Evolutionary conservation across 2,329 filamentous ascomycete genomes (phyloP), one percentile per base, ranked within the genome.

Genomic region (Cladosporium cucumerinum): DNA sequence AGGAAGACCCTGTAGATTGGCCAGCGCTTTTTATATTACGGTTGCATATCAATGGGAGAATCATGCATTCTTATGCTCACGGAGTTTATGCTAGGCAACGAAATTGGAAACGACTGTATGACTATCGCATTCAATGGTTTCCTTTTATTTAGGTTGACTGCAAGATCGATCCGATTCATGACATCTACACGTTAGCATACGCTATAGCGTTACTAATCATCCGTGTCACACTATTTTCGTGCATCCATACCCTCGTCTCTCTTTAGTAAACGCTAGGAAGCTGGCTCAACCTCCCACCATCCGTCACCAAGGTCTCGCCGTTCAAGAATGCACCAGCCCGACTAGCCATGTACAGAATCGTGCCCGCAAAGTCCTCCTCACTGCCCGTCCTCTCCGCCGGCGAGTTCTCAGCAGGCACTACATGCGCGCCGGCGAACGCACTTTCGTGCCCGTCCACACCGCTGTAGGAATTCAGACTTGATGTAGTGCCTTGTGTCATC

Each of bases 261-360:
- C 14, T 11, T n/a, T 14, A 61, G 46, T 61, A 61, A 26, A 52
- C 58, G 30, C 28, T 25, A 18, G 58, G 58, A 30, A 61, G 21
- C 58, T 61, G 58, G 25, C 58, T 61, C 57, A 91, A 72, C 65
- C 87, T 80, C 1, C 87, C 88, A 57, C 88, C 88, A 72, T 91
- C 89, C 0, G 85, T 79, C 8, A 89, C 76, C 55, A 89, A 76
- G 18, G 87, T 81, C 66, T 83, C 83, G 2, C 88, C 89, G 74
- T 90, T 90, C 69, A 85, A 79, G 73, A 89, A 91, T 3, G 84
- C 85, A 0, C 89, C 89, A 2, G 87, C 87, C 67, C 83, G 78
- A 57, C 85, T 86, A 3, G 85, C 85, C 72, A 91, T 79, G 78
- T 87, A 91, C 59, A 92, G 73, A 28, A 91, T 82, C 57, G 85